Evolutionary conservation across 371 early-diverging fungal genomes (phyloP).

Genomic region (Mucor sp.): DNA sequence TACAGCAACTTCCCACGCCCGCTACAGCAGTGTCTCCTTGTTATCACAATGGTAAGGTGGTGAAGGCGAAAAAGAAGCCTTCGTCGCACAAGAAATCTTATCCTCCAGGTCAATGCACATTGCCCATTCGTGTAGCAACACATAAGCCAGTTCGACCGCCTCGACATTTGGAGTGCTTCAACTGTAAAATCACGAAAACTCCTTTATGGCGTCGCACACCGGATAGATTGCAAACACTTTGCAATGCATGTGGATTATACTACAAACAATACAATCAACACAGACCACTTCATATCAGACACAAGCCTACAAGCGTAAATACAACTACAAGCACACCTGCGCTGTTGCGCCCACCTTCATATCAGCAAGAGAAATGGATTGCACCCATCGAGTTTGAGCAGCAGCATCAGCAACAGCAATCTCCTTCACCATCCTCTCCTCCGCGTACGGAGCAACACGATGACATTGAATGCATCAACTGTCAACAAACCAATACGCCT

Average conservation of each 20-base stretch:
- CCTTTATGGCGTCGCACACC: conserved; percentile 83
- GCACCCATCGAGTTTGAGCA: not conserved
- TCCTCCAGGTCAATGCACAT: conserved; percentile 10
- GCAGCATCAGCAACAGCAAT: not conserved
- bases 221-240: conserved; percentile 72
- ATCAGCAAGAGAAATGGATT: not conserved
- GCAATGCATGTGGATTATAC: conserved; percentile 85
- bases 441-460: not conserved
- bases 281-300: conserved; percentile 62
- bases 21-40: not conserved
- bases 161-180: conserved; percentile 69
- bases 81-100: not conserved
- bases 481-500: conserved; percentile 84
- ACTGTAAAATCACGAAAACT: conserved; percentile 76
- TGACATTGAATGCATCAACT: conserved; percentile 67
- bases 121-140: conserved; percentile 10
- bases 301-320: conserved; percentile 31
- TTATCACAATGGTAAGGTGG: not conserved
- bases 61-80: not conserved
- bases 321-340: not conserved
- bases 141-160: not conserved
- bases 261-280: conserved; percentile 74
- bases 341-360: conserved; percentile 14
- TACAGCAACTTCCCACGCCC: conserved; percentile 4
- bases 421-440: not conserved